A percentile compares a stretch with the other conserved stretches of the same genome.
Evolutionary conservation across 345 rosid genomes (phyloP).

Genomic region (Rhizophora mangle): DNA sequence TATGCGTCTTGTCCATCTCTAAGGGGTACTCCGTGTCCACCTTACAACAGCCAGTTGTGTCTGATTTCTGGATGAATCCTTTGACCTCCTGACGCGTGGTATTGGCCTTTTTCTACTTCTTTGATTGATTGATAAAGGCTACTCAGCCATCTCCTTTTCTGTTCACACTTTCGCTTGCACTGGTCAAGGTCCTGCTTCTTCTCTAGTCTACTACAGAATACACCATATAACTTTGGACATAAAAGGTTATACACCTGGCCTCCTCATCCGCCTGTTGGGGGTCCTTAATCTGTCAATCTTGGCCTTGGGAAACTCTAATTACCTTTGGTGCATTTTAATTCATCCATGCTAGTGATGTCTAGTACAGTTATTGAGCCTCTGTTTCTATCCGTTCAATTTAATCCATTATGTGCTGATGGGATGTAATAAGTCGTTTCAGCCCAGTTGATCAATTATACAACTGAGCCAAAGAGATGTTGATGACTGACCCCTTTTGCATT

Average conservation of each 20-base stretch:
- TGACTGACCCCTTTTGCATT: no score
- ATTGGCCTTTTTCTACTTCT: background rate
- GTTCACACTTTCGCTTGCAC: conserved; percentile 15
- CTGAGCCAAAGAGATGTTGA: no score
- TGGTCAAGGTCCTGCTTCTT: background rate
- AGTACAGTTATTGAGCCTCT: no score
- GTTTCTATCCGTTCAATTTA: no score
- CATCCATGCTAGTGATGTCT: no score
- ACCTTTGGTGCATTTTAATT: no score
- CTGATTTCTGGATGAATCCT: background rate
- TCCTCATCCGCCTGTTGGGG: conserved; percentile 2
- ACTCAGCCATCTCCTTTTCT: background rate
- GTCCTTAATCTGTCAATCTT: background rate
- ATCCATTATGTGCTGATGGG: no score
- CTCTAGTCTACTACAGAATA: background rate
- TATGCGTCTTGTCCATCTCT: background rate
- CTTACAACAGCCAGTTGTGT: background rate
- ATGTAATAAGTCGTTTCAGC: no score
- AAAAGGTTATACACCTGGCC: conserved; percentile 18
- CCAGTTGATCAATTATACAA: no score
- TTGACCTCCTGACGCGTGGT: conserved; percentile 5
- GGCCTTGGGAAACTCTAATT: background rate
- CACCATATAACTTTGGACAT: conserved; percentile 10
- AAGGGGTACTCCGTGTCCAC: background rate
- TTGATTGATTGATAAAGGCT: background rate